These are phyloP conservation scores for Rhodomyrtus tomentosa DNA, from an alignment of 345 rosid species.

Conservation along the genomic window DNA sequence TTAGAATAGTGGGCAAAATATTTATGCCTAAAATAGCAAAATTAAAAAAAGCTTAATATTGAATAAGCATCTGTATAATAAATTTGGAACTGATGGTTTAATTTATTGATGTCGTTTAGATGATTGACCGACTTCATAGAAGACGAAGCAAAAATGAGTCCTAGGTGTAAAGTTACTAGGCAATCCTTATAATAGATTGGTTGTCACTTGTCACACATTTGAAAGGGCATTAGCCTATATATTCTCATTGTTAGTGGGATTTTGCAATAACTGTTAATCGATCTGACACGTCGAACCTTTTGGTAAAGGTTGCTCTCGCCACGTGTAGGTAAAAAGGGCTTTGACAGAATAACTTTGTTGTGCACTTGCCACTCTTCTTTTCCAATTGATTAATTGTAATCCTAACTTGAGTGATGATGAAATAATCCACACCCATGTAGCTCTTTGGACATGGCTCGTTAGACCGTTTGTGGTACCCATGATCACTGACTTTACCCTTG, in stretches of 20 bases:
- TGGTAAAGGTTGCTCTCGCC: background rate
- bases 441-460: background rate
- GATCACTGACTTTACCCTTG: background rate
- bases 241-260: background rate
- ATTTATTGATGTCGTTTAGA: background rate
- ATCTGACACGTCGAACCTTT: background rate
- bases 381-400: background rate
- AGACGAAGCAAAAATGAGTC: background rate
- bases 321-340: background rate
- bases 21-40: background rate
- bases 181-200: background rate
- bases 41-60: background rate
- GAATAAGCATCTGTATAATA: background rate
- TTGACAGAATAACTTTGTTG: background rate
- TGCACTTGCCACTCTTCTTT: background rate
- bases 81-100: accelerated
- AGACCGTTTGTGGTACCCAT: too few relatives aligned
- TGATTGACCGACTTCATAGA: background rate
- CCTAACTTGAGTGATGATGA: background rate
- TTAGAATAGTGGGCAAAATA: background rate
- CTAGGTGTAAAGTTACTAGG: background rate
- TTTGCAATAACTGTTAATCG: background rate
- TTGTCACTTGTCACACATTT: too few relatives aligned
- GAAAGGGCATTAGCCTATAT: too few relatives aligned
- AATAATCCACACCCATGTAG: background rate